Percentiles rank a stretch among this genome's conserved stretches.
Evolutionary conservation across 768 basidiomycete species (phyloP).

Genomic region (Tricholoma saponaceum): DNA sequence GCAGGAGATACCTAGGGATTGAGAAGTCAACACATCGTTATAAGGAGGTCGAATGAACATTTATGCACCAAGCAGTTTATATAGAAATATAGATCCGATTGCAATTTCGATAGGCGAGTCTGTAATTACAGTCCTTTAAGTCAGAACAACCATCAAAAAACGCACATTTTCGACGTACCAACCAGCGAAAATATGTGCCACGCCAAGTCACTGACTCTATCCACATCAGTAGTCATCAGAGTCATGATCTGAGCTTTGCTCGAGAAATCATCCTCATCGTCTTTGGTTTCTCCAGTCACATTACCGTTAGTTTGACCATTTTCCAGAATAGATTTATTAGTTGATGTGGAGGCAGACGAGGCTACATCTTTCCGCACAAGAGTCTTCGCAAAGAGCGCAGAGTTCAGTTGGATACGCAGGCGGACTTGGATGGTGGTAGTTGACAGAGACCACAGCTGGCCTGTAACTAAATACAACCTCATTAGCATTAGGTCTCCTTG

Average conservation of each 20-base stretch:
- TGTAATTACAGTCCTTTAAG: slow-evolving; percentile 15
- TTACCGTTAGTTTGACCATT: neutral
- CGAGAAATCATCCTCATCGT: slow-evolving; percentile 56
- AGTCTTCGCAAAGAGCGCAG: slow-evolving; percentile 85
- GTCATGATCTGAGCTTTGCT: slow-evolving; percentile 87
- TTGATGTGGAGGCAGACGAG: slow-evolving; percentile 41
- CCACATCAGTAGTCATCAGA: slow-evolving; percentile 92
- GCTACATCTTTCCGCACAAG: slow-evolving; percentile 82
- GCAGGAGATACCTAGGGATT: slow-evolving; percentile 51
- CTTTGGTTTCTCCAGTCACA: slow-evolving; percentile 21
- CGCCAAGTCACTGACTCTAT: slow-evolving; percentile 81
- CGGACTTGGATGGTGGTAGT: slow-evolving; percentile 69
- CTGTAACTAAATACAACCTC: slow-evolving; percentile 39
- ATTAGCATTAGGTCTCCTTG: neutral
- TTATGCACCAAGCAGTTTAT: slow-evolving; percentile 70
- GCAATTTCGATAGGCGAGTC: slow-evolving; percentile 77
- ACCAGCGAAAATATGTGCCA: slow-evolving; percentile 76
- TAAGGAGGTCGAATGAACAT: slow-evolving; percentile 11
- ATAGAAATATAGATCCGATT: slow-evolving; percentile 73
- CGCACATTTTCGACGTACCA: slow-evolving; percentile 31
- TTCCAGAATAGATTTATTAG: neutral
- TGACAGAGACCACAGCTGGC: slow-evolving; percentile 67
- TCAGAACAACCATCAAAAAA: neutral
- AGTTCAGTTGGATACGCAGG: slow-evolving; percentile 73
- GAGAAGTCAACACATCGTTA: neutral